Conservation (phyloP, 2,329 filamentous ascomycete species). For the Penicillium brevicompactum region DNA sequence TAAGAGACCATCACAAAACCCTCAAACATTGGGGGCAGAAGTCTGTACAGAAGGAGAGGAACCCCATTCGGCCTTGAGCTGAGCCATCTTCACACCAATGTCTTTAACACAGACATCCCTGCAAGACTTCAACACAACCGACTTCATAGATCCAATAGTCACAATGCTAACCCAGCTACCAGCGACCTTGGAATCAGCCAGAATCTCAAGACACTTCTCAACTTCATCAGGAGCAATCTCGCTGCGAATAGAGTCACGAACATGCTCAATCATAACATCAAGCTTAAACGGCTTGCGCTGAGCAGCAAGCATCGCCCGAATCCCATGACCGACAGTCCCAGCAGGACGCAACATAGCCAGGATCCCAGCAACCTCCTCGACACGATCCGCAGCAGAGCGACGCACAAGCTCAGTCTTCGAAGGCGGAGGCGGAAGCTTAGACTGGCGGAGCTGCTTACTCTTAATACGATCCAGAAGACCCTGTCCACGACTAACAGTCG, state of each 20-base stretch:
- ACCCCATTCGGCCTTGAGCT: constrained; percentile 31
- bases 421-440: constrained; percentile 47
- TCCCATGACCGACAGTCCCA: constrained; percentile 34
- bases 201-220: constrained; percentile 49
- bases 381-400: constrained; percentile 66
- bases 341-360: constrained; percentile 62
- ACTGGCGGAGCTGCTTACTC: constrained; percentile 62
- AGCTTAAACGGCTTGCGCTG: constrained; percentile 68
- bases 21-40: constrained; percentile 16
- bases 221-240: constrained; percentile 54
- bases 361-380: constrained; percentile 68
- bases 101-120: constrained; percentile 39
- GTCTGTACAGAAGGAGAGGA: constrained; percentile 16
- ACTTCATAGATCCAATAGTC: constrained; percentile 47
- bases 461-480: constrained; percentile 76
- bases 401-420: constrained; percentile 61
- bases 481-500: constrained; percentile 49
- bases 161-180: constrained; percentile 54
- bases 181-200: constrained; percentile 50
- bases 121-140: constrained; percentile 50
- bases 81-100: constrained; percentile 35
- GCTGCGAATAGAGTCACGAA: constrained; percentile 65
- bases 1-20: constrained; percentile 10
- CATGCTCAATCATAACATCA: constrained; percentile 62
- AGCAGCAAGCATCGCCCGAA: constrained; percentile 34